These are phyloP conservation scores for Glonium stellatum DNA, from an alignment of 495 filamentous ascomycete species.

Conservation along the genomic window DNA sequence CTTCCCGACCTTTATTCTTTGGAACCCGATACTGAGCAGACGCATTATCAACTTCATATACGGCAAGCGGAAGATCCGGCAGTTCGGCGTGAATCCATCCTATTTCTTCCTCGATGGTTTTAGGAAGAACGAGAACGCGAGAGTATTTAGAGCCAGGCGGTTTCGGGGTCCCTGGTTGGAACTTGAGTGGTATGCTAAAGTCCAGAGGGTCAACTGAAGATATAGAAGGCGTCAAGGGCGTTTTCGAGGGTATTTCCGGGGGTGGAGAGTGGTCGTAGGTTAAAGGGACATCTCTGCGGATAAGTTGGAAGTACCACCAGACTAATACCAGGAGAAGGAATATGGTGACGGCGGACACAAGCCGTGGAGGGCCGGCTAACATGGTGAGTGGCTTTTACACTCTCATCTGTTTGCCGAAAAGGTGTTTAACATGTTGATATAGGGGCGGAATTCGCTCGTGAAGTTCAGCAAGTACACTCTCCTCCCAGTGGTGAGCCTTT, in stretches of 20 bases:
- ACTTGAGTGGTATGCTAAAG: slow-evolving; percentile 23
- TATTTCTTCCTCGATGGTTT: slow-evolving; percentile 24
- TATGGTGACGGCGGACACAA: slow-evolving; percentile 13
- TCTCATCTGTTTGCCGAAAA: neutral
- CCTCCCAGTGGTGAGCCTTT: neutral
- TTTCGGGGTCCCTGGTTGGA: slow-evolving; percentile 13
- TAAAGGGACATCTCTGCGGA: slow-evolving; percentile 1
- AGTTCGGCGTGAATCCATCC: slow-evolving; percentile 25
- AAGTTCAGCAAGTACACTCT: neutral
- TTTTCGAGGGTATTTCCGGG: neutral
- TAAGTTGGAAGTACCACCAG: slow-evolving; percentile 18
- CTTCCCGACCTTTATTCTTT: slow-evolving; percentile 29
- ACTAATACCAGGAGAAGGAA: slow-evolving; percentile 13
- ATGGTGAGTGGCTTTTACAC: slow-evolving; percentile 6
- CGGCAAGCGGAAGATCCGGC: slow-evolving; percentile 14
- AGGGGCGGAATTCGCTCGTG: neutral
- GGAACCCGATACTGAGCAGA: slow-evolving; percentile 20
- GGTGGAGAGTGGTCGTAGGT: slow-evolving; percentile 3
- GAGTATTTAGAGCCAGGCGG: slow-evolving; percentile 25
- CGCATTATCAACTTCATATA: slow-evolving; percentile 29
- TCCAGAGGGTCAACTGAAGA: slow-evolving; percentile 16
- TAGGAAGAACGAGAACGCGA: slow-evolving; percentile 17
- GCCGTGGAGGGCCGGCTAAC: slow-evolving; percentile 24
- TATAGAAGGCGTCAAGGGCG: neutral
- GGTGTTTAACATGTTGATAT: neutral